phyloP scores from a whole-genome alignment of 1,284 basidiomycete species.

The Ceratobasidium sp. region DNA sequence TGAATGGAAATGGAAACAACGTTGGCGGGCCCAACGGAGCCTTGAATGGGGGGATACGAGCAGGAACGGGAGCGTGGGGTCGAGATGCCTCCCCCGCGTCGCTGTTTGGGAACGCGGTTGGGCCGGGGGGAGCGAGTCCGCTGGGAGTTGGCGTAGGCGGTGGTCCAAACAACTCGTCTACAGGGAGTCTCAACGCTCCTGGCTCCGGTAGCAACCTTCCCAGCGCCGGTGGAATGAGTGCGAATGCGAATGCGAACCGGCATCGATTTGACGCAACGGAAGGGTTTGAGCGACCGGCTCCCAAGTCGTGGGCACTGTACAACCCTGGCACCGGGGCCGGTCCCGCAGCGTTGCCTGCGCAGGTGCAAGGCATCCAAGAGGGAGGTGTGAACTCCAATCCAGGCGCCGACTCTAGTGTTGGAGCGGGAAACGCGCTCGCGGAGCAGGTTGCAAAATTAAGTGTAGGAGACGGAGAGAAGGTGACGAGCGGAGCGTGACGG shows the following conservation, averaged over 20 bases:
- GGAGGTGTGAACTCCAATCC: not conserved
- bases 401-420: not conserved
- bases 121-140: not conserved
- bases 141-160: not conserved
- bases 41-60: not conserved
- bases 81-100: constrained; percentile 26
- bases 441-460: constrained; percentile 36
- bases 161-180: not conserved
- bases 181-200: not conserved
- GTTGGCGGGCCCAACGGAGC: constrained; percentile 1
- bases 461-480: constrained; percentile 19
- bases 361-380: constrained; percentile 17
- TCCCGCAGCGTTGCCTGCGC: constrained; percentile 24
- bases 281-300: constrained; percentile 13
- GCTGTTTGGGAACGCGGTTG: constrained; percentile 9
- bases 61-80: constrained; percentile 27
- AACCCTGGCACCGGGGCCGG: constrained; percentile 28
- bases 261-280: constrained; percentile 23
- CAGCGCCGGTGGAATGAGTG: not conserved
- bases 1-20: constrained; percentile 19
- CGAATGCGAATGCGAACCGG: constrained; percentile 9
- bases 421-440: constrained; percentile 2
- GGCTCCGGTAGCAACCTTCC: not conserved
- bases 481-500: not conserved
- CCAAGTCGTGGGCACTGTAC: constrained; percentile 37